Evolutionary conservation across 73 alveolate species (phyloP).

Genomic region (Uronychia setigera): DNA sequence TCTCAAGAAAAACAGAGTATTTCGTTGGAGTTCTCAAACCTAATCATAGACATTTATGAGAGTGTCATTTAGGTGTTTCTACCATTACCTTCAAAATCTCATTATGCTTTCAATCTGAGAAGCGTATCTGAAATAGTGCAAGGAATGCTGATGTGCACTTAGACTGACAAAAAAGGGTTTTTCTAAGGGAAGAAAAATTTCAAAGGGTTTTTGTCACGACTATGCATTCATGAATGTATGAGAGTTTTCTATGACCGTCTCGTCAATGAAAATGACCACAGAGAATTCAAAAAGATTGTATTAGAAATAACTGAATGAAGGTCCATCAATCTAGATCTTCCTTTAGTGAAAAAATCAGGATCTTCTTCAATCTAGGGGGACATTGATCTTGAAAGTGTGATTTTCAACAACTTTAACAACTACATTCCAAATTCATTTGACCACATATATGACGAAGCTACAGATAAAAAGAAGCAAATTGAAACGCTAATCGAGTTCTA

Average conservation of each 20-base stretch:
- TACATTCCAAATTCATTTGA: conserved; percentile 9
- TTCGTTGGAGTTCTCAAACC: conserved; percentile 70
- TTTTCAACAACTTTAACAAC: conserved; percentile 36
- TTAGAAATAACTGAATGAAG: background rate
- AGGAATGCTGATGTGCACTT: conserved; percentile 93
- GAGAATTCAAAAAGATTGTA: background rate
- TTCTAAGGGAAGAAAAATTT: conserved; percentile 77
- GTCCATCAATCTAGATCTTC: too few relatives aligned
- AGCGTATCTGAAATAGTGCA: conserved; percentile 96
- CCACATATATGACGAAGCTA: background rate
- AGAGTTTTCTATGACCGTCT: conserved; percentile 96
- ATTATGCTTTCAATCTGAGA: conserved; percentile 97
- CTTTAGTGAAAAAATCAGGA: too few relatives aligned
- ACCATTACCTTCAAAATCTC: conserved; percentile 98
- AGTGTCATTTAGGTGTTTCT: conserved; percentile 89
- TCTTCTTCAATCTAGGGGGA: too few relatives aligned
- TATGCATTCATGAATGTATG: conserved; percentile 99
- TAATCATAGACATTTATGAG: conserved; percentile 70
- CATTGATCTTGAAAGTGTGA: background rate
- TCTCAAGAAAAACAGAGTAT: conserved; percentile 80
- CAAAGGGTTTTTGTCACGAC: conserved; percentile 83
- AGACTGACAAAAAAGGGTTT: background rate
- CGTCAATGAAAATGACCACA: conserved; percentile 58
- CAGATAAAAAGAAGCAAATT: background rate
- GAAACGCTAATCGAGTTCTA: background rate